phyloP scores from a whole-genome alignment of 148 eudicot species.

The Oxyria digyna region DNA sequence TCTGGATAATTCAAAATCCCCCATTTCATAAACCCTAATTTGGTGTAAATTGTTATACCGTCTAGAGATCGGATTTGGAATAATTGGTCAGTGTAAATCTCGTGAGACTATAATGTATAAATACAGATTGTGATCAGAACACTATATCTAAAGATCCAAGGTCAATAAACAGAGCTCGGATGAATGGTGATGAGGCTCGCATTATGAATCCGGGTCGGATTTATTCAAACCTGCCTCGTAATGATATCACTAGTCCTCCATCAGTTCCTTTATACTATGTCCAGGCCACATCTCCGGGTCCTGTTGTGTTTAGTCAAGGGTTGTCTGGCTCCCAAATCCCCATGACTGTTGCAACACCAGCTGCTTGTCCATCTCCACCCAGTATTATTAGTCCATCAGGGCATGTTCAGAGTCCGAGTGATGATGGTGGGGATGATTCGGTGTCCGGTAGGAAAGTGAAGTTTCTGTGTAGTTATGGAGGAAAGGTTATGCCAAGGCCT shows the following conservation, averaged over 20 bases:
- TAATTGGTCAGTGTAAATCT: neutral
- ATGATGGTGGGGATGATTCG: conserved; percentile 56
- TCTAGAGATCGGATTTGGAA: no score
- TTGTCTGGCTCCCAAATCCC: neutral
- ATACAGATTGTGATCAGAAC: conserved; percentile 68
- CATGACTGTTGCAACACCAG: neutral
- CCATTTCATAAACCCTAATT: conserved; percentile 15
- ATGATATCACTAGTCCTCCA: conserved; percentile 31
- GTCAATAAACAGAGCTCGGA: conserved; percentile 36
- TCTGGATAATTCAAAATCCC: neutral
- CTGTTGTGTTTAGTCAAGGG: conserved; percentile 12
- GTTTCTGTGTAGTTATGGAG: conserved; percentile 86
- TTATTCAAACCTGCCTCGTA: conserved; percentile 19
- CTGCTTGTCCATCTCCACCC: conserved; percentile 7
- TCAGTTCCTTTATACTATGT: conserved; percentile 34
- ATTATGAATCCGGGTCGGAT: conserved; percentile 29
- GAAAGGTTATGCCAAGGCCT: conserved; percentile 81
- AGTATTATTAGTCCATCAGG: neutral
- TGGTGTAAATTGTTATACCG: no score
- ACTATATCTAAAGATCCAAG: conserved; percentile 48
- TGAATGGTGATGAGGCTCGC: conserved; percentile 44
- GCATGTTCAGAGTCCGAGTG: conserved; percentile 11
- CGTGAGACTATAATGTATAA: neutral
- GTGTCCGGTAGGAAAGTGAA: conserved; percentile 64
- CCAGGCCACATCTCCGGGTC: conserved; percentile 14